A percentile compares a stretch with the other conserved stretches of the same genome.
Conservation (phyloP, 1,139 yeast genomes). For the Hansenula sp. region DNA sequence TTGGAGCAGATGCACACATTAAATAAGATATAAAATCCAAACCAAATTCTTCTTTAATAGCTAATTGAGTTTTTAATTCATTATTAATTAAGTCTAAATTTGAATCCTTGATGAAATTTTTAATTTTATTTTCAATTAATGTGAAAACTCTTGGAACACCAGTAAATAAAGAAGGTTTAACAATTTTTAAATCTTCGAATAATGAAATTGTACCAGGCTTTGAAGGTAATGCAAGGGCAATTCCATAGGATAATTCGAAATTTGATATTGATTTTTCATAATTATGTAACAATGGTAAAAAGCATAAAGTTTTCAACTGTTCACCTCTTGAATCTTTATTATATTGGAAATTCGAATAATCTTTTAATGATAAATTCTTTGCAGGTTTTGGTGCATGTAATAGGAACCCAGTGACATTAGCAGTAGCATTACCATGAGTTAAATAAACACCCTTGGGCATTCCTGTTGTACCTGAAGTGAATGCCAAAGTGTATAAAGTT, state of each 20-base stretch:
- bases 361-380: constrained; percentile 11
- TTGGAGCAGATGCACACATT: constrained; percentile 51
- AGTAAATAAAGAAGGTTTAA: constrained; percentile 45
- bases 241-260: constrained; percentile 11
- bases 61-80: constrained; percentile 27
- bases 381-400: constrained; percentile 25
- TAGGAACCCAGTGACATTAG: constrained; percentile 31
- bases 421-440: constrained; percentile 37
- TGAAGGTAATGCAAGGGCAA: constrained; percentile 36
- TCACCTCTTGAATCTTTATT: constrained; percentile 8
- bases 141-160: constrained; percentile 60
- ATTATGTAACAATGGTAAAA: constrained; percentile 46
- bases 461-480: constrained; percentile 40
- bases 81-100: constrained; percentile 24
- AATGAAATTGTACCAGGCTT: constrained; percentile 25
- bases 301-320: constrained; percentile 19
- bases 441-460: constrained; percentile 38
- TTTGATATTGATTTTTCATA: constrained; percentile 27
- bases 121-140: constrained; percentile 41
- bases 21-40: constrained; percentile 42
- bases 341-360: constrained; percentile 30
- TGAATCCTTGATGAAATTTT: constrained; percentile 22
- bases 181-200: constrained; percentile 45
- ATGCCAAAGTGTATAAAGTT: constrained; percentile 43
- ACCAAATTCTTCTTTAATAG: constrained; percentile 30